Evolutionary conservation across 1,139 yeast species (phyloP), one percentile per base, ranked within the genome.

Genomic region (Wickerhamiella infanticola): DNA sequence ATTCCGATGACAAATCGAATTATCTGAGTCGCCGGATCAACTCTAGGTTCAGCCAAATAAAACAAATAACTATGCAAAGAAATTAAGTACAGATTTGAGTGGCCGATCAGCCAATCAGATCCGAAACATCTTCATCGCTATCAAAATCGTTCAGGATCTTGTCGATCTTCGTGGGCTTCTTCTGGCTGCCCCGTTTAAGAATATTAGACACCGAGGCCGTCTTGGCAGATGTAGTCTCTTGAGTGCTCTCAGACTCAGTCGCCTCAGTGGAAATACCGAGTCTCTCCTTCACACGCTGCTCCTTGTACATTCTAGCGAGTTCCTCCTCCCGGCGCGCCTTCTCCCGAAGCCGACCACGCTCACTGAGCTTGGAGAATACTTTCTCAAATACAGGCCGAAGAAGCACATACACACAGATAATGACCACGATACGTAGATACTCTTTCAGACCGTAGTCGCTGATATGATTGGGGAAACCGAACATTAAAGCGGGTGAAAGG

Each of bases 231-330:
- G 46, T 27, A 9, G 44, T 23, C 18, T 18, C 18, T 18, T 18
- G 18, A 44, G 39, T 43, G 13, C 40, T 37, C 5, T 26, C 38
- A 38, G 47, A 13, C 11, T 40, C 37, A 8, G 13, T 18, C 6
- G 33, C 2, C 3, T 41, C 37, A 23, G 33, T 11, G 24, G 35
- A 31, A 31, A 47, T 40, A 4, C 50, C 50, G 6, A 47, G 46
- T 35, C 40, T 42, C 43, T 54, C 55, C 36, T 50, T 46, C 61
- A 90, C 96, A 64, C 97, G 75, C 57, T 88, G 74, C 63, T 88
- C 97, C 7, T 96, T 88, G n/a, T 95, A 81, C 47, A 86, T 73
- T 95, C 96, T 88, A 63, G 96, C 73, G 50, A 96, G 96, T 5
- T 95, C 81, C 60, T 79, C 80, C 47, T 74, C 75, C 53, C 86